Percentiles rank a stretch among this genome's conserved stretches.
phyloP scores from a whole-genome alignment of 495 filamentous ascomycete genomes.

The Eremomyces bilateralis region DNA sequence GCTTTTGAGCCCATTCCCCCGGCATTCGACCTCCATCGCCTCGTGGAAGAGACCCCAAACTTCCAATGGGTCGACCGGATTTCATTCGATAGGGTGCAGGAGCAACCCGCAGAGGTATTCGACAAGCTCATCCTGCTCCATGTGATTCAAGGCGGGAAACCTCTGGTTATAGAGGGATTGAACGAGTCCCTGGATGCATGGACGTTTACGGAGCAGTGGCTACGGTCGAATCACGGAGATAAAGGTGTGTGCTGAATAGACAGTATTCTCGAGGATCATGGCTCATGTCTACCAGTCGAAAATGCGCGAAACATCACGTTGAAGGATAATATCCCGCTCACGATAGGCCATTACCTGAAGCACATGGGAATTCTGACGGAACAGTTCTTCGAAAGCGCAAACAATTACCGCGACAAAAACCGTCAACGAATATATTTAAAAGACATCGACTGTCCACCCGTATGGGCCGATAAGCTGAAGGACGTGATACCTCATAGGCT shows the following conservation, averaged over 20 bases:
- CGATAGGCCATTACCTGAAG: constrained; percentile 68
- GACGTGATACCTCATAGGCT: constrained; percentile 53
- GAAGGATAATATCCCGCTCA: constrained; percentile 50
- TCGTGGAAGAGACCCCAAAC: constrained; percentile 59
- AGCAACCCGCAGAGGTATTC: constrained; percentile 48
- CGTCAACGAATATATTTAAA: constrained; percentile 82
- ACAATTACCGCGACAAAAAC: constrained; percentile 43
- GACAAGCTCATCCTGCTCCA: constrained; percentile 59
- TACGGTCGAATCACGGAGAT: constrained; percentile 45
- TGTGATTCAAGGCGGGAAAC: constrained; percentile 64
- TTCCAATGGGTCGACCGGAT: constrained; percentile 67
- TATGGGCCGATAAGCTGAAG: constrained; percentile 62
- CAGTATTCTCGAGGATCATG: too few relatives aligned
- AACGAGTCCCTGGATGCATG: constrained; percentile 38
- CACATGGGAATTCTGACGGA: constrained; percentile 59
- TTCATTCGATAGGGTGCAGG: constrained; percentile 47
- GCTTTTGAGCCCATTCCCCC: constrained; percentile 70
- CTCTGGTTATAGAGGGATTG: constrained; percentile 77
- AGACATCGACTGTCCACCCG: constrained; percentile 75
- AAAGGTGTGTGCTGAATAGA: constrained; percentile 38
- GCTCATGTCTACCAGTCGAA: constrained; percentile 23
- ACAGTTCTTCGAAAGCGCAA: constrained; percentile 36
- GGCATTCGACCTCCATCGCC: constrained; percentile 45
- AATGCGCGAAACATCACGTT: constrained; percentile 53
- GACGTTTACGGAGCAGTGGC: constrained; percentile 63